Base-by-base conservation (phyloP, 2,329 filamentous ascomycete species). In the Pseudocercospora crystallina region DNA sequence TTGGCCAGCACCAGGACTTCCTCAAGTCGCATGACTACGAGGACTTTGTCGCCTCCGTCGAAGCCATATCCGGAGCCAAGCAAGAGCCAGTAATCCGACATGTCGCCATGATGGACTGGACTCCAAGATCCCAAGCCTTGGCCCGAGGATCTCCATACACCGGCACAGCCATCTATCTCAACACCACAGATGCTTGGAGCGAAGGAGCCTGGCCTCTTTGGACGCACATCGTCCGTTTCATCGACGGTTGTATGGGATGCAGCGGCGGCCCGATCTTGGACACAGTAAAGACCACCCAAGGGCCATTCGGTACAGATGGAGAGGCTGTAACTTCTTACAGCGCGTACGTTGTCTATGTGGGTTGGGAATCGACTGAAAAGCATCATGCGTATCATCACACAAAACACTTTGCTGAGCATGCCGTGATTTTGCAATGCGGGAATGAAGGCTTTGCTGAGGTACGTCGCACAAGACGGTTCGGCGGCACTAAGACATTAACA, bases 151-250 rank as follows among this genome's bases (percentile, higher is more conserved):
- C 53, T 3, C 53, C 53, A 3, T 56, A 53, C 11, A 40, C 47
- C 0, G 53, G 53, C 1, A 56, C 53, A 14, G 53, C 49, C 13
- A 53, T 56, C 4, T 53, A 56, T 15, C 10, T 50, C 5, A 51
- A 51, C n/a, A 48, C 46, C 2, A 53, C 30, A 5, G 14, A 52
- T 4, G 49, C 37, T 3, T 53, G 53, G 49, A 29, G 47, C 11
- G 33, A 54, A 43, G 47, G 47, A n/a, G 53, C 53, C 12, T 56
- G 49, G 49, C 49, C 53, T 9, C 31, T 56, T 9, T 56, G 53
- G 53, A 53, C 49, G 7, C 49, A 56, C 31, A 41, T 56, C 5
- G 49, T 53, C 8, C 37, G 53, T 7, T 32, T 53, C 14, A 35
- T 56, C 3, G 49, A 50, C 11, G 53, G 53, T 13, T 53, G 49